Evolutionary conservation across 2,329 filamentous ascomycete species (phyloP), one percentile per base, ranked within the genome.

Genomic region (Talaromyces sp.): DNA sequence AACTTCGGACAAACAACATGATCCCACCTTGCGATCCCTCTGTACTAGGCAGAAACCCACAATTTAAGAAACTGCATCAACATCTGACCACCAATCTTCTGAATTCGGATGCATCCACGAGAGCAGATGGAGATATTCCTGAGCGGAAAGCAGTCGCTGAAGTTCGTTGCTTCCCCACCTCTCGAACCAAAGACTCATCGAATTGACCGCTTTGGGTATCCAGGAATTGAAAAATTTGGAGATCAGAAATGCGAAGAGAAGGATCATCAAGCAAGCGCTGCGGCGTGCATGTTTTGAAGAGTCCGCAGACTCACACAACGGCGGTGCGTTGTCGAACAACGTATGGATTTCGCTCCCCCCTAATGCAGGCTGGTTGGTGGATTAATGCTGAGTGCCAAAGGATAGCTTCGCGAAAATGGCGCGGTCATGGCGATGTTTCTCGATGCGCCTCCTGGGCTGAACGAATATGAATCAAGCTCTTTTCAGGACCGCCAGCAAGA

Each of bases 61-160:
- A 75, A 57, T 80, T 80, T 58, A 76, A 78, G 64, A 72, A 69
- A 48, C 66, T 80, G 8, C 76, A 80, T 65, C 72, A 76, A 48
- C 70, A 76, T 42, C 55, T 80, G 1, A 78, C 75, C 1, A 72
- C 67, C 0, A 68, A 70, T 8, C 48, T 79, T 2, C 68, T 80
- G 31, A 75, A 76, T 52, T 66, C 72, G 0, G 77, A 80, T 73
- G 77, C 72, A 50, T 79, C 77, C 18, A 77, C 75, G 5, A 72
- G 69, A 39, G 70, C 69, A 21, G 66, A 72, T 40, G 68, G 71
- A 61, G 66, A 67, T 39, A 72, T 71, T 62, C 70, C 73, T 16
- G 68, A 66, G 35, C 70, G 74, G 25, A 69, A 65, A 66, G 69
- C 67, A 33, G 69, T 71, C 60, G 64, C 69, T 57, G 71, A 74